These are phyloP conservation scores for Fomitopsis pinicola DNA, from an alignment of 1,284 basidiomycete genomes.

Conservation along the genomic window DNA sequence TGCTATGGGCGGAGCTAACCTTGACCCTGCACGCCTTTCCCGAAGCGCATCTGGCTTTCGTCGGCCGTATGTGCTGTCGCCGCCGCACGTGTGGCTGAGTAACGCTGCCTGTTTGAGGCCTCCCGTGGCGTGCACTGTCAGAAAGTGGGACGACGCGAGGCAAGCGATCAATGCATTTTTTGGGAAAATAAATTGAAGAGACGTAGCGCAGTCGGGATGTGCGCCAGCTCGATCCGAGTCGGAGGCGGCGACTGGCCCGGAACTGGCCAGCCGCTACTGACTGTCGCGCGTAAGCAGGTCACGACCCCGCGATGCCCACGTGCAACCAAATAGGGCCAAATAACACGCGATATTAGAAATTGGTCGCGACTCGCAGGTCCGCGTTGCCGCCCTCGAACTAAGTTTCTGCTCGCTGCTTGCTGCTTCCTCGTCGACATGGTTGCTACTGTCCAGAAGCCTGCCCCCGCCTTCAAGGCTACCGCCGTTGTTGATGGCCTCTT, in stretches of 20 bases:
- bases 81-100: neutral
- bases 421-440: slow-evolving; percentile 42
- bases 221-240: neutral
- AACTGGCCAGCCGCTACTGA: too few relatives aligned
- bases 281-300: slow-evolving; percentile 6
- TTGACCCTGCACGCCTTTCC: neutral
- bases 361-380: neutral
- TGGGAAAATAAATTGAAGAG: neutral
- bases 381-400: neutral
- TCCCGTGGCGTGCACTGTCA: neutral
- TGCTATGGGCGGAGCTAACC: neutral
- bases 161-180: neutral
- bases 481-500: slow-evolving; percentile 77
- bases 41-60: neutral
- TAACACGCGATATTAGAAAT: slow-evolving; percentile 21
- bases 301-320: slow-evolving; percentile 14
- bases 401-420: neutral
- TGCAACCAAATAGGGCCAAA: slow-evolving; percentile 24
- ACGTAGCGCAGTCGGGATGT: neutral
- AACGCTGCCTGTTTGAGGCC: neutral
- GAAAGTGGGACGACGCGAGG: neutral
- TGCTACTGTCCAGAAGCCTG: slow-evolving; percentile 72
- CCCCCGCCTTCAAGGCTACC: slow-evolving; percentile 72
- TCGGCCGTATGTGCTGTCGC: neutral
- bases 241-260: neutral